phyloP scores from a whole-genome alignment of 768 basidiomycete genomes.

The Gautieria morchelliformis region DNA sequence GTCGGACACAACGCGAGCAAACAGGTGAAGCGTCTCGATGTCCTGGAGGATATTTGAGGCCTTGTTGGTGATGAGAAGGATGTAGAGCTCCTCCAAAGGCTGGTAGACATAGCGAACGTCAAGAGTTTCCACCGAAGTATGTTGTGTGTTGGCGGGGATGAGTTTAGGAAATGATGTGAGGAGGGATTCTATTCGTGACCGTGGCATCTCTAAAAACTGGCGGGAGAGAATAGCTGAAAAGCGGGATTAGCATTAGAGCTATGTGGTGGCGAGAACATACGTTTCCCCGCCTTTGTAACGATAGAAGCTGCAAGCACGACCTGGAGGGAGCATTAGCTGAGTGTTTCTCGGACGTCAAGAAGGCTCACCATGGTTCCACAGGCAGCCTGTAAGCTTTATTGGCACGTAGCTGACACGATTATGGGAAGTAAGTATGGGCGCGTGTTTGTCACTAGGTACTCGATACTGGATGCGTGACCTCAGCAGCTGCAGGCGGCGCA shows the following conservation, averaged over 20 bases:
- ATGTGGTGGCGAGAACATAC: conserved; percentile 34
- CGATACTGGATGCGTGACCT: too few species aligned
- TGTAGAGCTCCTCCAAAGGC: conserved; percentile 93
- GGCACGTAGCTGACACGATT: too few species aligned
- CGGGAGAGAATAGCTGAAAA: conserved; percentile 83
- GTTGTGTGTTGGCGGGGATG: conserved; percentile 89
- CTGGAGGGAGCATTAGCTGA: conserved; percentile 26
- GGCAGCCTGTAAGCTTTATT: too few species aligned
- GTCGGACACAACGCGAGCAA: conserved; percentile 89
- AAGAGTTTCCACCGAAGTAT: conserved; percentile 91
- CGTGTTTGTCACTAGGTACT: too few species aligned
- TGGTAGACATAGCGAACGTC: conserved; percentile 97
- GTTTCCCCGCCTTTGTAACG: conserved; percentile 91
- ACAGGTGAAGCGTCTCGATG: conserved; percentile 91
- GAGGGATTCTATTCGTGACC: conserved; percentile 88
- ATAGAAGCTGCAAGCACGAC: conserved; percentile 91
- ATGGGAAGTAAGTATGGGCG: too few species aligned
- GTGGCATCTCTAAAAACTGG: conserved; percentile 89
- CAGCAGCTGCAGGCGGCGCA: too few species aligned
- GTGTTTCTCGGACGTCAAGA: too few species aligned
- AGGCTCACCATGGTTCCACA: too few species aligned
- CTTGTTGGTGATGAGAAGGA: conserved; percentile 95
- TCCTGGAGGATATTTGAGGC: conserved; percentile 98
- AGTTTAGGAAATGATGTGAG: conserved; percentile 96
- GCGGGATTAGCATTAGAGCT: not conserved